Base-by-base conservation (phyloP, 805 yeast species). In the Yarrowia sp. region DNA sequence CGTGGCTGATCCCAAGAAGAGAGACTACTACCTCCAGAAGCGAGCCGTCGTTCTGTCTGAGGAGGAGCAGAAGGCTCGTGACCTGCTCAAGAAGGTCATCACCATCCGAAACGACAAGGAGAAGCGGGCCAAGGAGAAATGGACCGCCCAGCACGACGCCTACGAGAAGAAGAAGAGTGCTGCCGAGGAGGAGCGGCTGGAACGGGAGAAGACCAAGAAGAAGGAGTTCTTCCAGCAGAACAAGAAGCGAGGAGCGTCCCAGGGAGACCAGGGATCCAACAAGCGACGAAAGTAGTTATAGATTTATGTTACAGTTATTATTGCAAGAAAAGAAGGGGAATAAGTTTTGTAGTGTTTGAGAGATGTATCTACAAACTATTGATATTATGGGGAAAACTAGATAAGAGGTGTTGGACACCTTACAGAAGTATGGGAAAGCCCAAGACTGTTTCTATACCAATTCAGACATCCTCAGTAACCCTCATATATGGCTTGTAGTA, bases 11-110 rank as follows among this genome's bases (percentile, higher is more conserved):
- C 64, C 64, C 64, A 71, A 71, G 70, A 71, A 74, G 70, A 88
- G 89, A 78, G 83, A 85, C 74, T 87, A 97, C 0, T 95, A 94
- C 76, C 76, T 89, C 85, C 85, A 83, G 68, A 95, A 92, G 82
- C 87, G 99, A 75, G 99, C 99, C 0, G 98, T 95, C 66, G 95
- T 95, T 8, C 79, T 93, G 46, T 90, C 88, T 49, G 97, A 96
- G 15, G 97, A 91, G 65, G 98, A 94, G 79, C 92, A 91, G 88
- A 90, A 91, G 80, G 93, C 96, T 39, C 85, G 98, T 73, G 88
- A 92, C 42, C 84, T 94, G 79, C 86, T 95, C 83, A 94, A 89
- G 78, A 91, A 91, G 79, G 87, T 95, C 68, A 85, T 89, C 73
- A 92, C 98, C 0, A 81, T 95, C 66, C 86, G 91, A 74, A 91